These are phyloP conservation scores for Populus alba DNA, from an alignment of 345 rosid species.

Conservation along the genomic window DNA sequence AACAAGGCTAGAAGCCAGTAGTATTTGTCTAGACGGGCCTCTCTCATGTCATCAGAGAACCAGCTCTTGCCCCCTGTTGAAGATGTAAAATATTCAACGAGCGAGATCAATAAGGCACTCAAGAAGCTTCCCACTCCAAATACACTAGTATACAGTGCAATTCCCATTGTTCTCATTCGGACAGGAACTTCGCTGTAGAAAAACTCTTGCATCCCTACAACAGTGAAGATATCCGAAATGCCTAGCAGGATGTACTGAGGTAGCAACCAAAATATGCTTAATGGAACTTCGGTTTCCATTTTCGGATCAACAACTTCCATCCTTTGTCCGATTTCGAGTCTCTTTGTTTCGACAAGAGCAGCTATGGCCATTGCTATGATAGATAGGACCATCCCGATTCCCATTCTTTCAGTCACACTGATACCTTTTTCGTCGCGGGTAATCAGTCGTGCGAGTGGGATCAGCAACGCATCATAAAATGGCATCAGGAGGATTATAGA, in stretches of 20 bases:
- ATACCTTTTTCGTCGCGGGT: constrained; percentile 51
- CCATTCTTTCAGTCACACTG: constrained; percentile 76
- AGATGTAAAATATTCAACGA: constrained; percentile 46
- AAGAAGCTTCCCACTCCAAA: constrained; percentile 91
- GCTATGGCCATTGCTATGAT: constrained; percentile 80
- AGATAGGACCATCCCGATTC: constrained; percentile 80
- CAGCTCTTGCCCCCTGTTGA: constrained; percentile 50
- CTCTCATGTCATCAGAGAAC: constrained; percentile 88
- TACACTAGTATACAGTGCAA: constrained; percentile 83
- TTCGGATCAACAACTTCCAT: constrained; percentile 18
- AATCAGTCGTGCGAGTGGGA: constrained; percentile 47
- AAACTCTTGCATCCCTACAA: constrained; percentile 97
- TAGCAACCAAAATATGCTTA: constrained; percentile 78
- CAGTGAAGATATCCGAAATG: constrained; percentile 85
- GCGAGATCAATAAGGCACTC: constrained; percentile 70
- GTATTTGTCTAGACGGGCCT: constrained; percentile 68
- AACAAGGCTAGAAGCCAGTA: constrained; percentile 71
- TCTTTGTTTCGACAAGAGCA: constrained; percentile 67
- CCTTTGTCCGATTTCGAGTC: constrained; percentile 44
- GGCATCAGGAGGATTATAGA: constrained; percentile 91
- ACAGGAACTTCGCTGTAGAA: constrained; percentile 86
- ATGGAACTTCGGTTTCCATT: constrained; percentile 23
- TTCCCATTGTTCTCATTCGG: constrained; percentile 86
- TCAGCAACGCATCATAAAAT: constrained; percentile 58
- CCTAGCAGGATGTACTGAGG: constrained; percentile 89